Conservation (phyloP, 768 basidiomycete species). For the Lactarius indigo region DNA sequence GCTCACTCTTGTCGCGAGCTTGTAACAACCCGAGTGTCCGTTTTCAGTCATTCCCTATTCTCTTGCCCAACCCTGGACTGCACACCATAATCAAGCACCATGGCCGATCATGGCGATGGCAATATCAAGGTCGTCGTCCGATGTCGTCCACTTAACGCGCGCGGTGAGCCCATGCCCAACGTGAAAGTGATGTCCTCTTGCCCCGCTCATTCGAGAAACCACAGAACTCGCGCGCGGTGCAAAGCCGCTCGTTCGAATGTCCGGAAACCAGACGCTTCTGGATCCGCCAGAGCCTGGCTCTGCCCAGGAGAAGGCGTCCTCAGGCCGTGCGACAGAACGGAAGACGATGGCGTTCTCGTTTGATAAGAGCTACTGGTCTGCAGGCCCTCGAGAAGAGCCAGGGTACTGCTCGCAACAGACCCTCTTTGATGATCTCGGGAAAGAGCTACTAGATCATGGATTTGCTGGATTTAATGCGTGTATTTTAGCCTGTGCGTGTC, state of each 20-base stretch:
- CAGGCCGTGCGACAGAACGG: conserved; percentile 84
- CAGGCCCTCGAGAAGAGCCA: conserved; percentile 84
- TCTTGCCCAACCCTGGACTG: conserved; percentile 3
- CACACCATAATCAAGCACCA: conserved; percentile 33
- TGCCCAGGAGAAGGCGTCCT: conserved; percentile 45
- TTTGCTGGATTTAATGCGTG: conserved; percentile 98
- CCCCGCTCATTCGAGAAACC: neutral
- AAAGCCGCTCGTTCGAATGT: conserved; percentile 91
- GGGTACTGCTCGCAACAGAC: conserved; percentile 93
- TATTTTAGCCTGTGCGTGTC: conserved; percentile 92
- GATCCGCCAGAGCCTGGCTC: conserved; percentile 84
- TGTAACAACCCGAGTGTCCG: neutral
- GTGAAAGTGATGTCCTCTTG: neutral
- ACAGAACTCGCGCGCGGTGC: conserved; percentile 91
- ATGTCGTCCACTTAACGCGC: conserved; percentile 94
- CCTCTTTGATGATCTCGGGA: conserved; percentile 89
- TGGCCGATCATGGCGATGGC: conserved; percentile 78
- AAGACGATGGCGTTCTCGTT: conserved; percentile 91
- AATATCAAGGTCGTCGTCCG: conserved; percentile 93
- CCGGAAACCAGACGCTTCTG: conserved; percentile 87
- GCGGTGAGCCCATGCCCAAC: conserved; percentile 57
- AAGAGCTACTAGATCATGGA: conserved; percentile 91
- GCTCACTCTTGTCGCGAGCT: neutral
- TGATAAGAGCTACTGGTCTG: conserved; percentile 98
- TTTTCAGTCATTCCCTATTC: neutral